Evolutionary conservation across 257 asterid species (phyloP).

Genomic region (Handroanthus guayacan): DNA sequence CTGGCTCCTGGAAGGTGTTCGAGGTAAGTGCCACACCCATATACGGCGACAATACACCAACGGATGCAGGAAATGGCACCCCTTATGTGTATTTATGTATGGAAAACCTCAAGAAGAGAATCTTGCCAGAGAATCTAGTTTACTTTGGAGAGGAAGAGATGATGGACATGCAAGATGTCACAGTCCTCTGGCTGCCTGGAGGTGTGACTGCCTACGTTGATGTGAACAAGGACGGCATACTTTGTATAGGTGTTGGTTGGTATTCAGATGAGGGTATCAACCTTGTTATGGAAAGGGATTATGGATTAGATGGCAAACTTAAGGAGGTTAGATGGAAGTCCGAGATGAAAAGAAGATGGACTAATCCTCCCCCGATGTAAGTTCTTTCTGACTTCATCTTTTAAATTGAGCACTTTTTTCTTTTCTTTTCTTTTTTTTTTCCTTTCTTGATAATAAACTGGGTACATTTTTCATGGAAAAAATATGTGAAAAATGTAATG

Average conservation of each 20-base stretch:
- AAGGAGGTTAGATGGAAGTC: constrained; percentile 90
- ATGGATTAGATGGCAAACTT: constrained; percentile 91
- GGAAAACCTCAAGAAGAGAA: constrained; percentile 84
- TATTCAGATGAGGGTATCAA: constrained; percentile 91
- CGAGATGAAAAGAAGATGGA: constrained; percentile 98
- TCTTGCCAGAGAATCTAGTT: constrained; percentile 68
- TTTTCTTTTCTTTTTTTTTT: too few relatives aligned
- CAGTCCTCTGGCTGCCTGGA: constrained; percentile 93
- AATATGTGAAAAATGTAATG: not conserved
- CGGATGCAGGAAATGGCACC: constrained; percentile 45
- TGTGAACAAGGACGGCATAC: constrained; percentile 84
- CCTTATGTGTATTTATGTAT: constrained; percentile 87
- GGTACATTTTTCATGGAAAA: not conserved
- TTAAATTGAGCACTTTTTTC: not conserved
- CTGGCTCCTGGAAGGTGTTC: constrained; percentile 97
- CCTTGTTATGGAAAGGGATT: constrained; percentile 96
- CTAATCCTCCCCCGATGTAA: constrained; percentile 88
- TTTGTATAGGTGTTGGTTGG: constrained; percentile 98
- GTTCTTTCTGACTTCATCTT: not conserved
- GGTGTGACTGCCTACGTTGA: constrained; percentile 93
- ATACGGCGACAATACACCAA: constrained; percentile 56
- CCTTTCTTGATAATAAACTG: not conserved
- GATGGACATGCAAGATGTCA: constrained; percentile 84
- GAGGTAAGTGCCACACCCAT: constrained; percentile 94
- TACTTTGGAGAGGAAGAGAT: constrained; percentile 91